Base-by-base conservation (phyloP, 23 red algal species). In the Gracilaria domingensis region DNA sequence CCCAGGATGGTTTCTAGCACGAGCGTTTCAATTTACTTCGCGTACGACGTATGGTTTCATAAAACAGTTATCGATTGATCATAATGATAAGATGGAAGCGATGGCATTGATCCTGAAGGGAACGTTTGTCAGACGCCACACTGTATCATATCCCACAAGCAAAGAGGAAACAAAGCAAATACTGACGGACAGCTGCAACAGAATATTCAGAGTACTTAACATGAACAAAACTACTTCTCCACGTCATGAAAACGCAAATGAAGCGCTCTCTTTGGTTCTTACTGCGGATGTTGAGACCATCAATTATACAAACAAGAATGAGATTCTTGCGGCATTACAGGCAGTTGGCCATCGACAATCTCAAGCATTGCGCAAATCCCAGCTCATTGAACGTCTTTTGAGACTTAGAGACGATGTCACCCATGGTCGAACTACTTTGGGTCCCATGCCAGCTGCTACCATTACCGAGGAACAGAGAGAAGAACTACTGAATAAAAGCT, bases 351-450 rank as follows among this genome's bases (percentile, higher is more conserved):
- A 81, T 30, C 33, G 77, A 23, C 36, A 81, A 53, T 53, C 50
- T 30, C 18, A 38, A 50, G 14, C 79, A 34, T 9, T 38, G 47
- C 51, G 9, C 9, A 45, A 82, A 45, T 12, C 25, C 8, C 51
- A 62, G 79, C 54, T 82, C 30, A 82, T 82, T 61, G 79, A 60
- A 23, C 60, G 61, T 0, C 28, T 61, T 61, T 38, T 82, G 24
- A 11, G 61, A 39, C 58, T 82, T 50, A 16, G 3, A 45, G 58
- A 20, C 20, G 32, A 61, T 50, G 30, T 32, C 13, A 30, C 20
- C 26, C 9, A 50, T 50, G 50, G 50, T 30, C 0, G 14, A 18
- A 8, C 16, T 16, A 51, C 48, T 12, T 51, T 51, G 48, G 16
- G 9, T 16, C 8, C 16, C 16, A 23, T 58, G 18, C 20, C 54